Percentiles rank a stretch among this genome's conserved stretches.
phyloP scores from a whole-genome alignment of 2,329 filamentous ascomycete genomes.

The Chaetomiaceae sp. region DNA sequence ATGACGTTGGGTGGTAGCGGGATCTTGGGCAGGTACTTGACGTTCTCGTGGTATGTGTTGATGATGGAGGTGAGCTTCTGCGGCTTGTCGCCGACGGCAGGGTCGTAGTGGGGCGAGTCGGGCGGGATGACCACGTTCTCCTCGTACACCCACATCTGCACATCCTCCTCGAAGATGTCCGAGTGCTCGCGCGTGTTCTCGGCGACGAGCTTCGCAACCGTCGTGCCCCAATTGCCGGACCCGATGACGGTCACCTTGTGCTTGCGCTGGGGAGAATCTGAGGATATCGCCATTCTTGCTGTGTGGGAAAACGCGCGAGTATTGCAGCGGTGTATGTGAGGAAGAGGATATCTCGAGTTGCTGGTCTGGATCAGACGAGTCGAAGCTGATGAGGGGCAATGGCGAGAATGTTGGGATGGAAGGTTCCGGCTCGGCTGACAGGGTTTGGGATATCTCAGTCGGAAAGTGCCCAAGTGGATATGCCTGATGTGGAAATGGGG shows the following conservation, averaged over 20 bases:
- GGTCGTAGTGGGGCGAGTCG: slow-evolving; percentile 68
- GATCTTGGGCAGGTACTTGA: slow-evolving; percentile 95
- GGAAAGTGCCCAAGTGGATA: slow-evolving; percentile 22
- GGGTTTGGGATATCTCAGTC: slow-evolving; percentile 8
- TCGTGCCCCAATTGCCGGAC: slow-evolving; percentile 97
- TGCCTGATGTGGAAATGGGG: slow-evolving; percentile 16
- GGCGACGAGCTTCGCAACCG: slow-evolving; percentile 93
- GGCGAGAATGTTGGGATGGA: slow-evolving; percentile 13
- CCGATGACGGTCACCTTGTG: slow-evolving; percentile 94
- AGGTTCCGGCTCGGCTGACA: slow-evolving; percentile 8
- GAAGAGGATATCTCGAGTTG: background rate
- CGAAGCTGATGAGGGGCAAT: background rate
- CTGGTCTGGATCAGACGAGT: background rate
- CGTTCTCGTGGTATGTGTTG: slow-evolving; percentile 90
- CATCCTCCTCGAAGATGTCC: slow-evolving; percentile 77
- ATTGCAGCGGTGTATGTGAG: background rate
- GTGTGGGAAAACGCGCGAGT: slow-evolving; percentile 10
- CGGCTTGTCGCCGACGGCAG: slow-evolving; percentile 56
- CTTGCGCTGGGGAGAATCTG: slow-evolving; percentile 57
- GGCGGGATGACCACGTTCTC: slow-evolving; percentile 75
- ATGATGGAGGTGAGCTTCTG: slow-evolving; percentile 90
- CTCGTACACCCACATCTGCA: slow-evolving; percentile 99
- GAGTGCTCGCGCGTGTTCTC: slow-evolving; percentile 80
- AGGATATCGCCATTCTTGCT: slow-evolving; percentile 27
- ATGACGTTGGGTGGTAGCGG: slow-evolving; percentile 75